These are phyloP conservation scores for Saccharomyces pastorianus DNA, from an alignment of 1,139 yeast species.

Conservation along the genomic window DNA sequence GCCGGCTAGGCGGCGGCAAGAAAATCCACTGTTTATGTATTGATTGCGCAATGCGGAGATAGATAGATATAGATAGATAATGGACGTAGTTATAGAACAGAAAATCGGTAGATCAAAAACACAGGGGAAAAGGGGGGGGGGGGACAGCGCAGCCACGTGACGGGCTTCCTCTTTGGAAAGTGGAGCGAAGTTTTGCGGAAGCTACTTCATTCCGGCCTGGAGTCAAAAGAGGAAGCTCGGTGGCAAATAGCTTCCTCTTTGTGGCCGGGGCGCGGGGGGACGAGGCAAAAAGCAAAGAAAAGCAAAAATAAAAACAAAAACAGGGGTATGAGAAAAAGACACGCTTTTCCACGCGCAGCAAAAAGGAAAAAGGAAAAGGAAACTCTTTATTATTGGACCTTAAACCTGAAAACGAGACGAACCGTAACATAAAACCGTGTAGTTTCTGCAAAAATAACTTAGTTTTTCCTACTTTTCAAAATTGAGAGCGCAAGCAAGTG, in stretches of 20 bases:
- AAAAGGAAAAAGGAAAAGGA: not conserved
- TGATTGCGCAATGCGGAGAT: not conserved
- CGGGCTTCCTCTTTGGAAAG: not conserved
- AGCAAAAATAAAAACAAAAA: not conserved
- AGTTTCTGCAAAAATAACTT: not conserved
- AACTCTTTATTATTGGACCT: not conserved
- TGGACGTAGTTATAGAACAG: not conserved
- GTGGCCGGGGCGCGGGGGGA: slow-evolving; percentile 3
- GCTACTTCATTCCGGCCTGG: not conserved
- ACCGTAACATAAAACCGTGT: not conserved
- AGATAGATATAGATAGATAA: not conserved
- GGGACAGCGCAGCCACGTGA: not conserved
- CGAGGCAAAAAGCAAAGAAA: slow-evolving; percentile 2
- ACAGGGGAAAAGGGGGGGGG: not conserved
- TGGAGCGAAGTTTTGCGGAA: not conserved
- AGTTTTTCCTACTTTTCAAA: not conserved
- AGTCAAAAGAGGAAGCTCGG: slow-evolving; percentile 1
- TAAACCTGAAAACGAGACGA: not conserved
- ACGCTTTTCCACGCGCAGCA: not conserved
- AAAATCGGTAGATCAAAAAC: not conserved
- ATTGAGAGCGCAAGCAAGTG: not conserved
- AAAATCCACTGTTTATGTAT: not conserved
- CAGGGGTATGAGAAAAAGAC: not conserved
- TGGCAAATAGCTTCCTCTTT: not conserved
- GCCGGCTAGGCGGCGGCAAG: slow-evolving; percentile 8